phyloP scores from a whole-genome alignment of 2,329 filamentous ascomycete genomes.

The Calonectria hongkongensis region DNA sequence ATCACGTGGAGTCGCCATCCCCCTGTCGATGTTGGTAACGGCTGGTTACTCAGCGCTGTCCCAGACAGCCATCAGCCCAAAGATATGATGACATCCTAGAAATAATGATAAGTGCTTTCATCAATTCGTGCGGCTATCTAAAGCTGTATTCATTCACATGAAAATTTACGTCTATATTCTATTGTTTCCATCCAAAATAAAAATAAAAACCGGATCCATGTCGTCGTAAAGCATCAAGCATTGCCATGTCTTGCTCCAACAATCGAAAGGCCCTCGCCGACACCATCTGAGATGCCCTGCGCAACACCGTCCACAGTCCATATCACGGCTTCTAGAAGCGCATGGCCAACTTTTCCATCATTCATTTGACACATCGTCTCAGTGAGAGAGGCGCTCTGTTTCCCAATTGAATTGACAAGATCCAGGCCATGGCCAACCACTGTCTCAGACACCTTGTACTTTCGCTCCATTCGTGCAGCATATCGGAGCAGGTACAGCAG shows the following conservation, averaged over 20 bases:
- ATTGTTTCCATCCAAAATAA: constrained; percentile 28
- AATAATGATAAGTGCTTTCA: constrained; percentile 1
- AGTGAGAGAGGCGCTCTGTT: constrained; percentile 74
- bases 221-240: constrained; percentile 21
- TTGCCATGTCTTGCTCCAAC: constrained; percentile 44
- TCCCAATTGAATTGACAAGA: constrained; percentile 72
- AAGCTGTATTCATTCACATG: constrained; percentile 22
- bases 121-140: constrained; percentile 31
- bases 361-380: constrained; percentile 76
- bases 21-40: no score
- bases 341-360: constrained; percentile 78
- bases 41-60: background rate
- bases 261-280: constrained; percentile 62
- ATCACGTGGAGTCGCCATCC: constrained; percentile 16
- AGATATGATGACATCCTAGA: background rate
- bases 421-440: constrained; percentile 81
- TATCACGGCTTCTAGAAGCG: constrained; percentile 71
- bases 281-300: constrained; percentile 80
- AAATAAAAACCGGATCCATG: background rate
- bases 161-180: constrained; percentile 25
- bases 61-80: background rate
- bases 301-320: constrained; percentile 80
- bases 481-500: constrained; percentile 71
- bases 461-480: constrained; percentile 78
- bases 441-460: constrained; percentile 81